Conservation (phyloP, 441 rosid species). For the Corymbia citriodora region DNA sequence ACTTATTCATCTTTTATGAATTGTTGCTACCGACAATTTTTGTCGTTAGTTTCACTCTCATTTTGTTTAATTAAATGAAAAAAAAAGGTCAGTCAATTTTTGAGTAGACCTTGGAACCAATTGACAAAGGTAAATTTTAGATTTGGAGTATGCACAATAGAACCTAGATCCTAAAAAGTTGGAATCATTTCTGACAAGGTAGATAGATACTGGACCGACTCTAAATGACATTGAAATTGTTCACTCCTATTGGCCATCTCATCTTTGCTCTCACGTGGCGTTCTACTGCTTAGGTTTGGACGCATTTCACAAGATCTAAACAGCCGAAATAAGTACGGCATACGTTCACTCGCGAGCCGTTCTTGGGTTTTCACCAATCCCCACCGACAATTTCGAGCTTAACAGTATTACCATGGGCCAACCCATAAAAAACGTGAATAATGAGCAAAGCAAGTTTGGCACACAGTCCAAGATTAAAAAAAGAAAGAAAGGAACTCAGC, state of each 20-base stretch:
- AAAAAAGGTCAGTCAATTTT: accelerated
- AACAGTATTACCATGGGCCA: background rate
- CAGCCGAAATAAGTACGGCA: background rate
- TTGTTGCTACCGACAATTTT: background rate
- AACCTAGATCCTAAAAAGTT: accelerated
- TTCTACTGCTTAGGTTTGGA: background rate
- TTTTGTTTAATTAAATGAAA: too few relatives aligned
- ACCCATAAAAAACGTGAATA: background rate
- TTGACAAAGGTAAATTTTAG: background rate
- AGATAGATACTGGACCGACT: too few relatives aligned
- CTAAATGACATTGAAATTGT: accelerated
- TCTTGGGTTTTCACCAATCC: background rate
- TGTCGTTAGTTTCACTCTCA: too few relatives aligned
- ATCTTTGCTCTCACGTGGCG: background rate
- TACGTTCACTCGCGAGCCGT: background rate
- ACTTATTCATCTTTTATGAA: background rate
- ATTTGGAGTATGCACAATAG: too few relatives aligned
- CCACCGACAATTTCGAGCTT: background rate
- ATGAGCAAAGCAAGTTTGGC: background rate
- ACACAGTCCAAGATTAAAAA: background rate
- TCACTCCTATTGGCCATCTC: background rate
- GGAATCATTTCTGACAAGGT: too few relatives aligned
- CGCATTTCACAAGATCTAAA: background rate
- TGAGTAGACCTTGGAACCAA: background rate
- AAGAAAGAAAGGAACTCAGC: background rate